Evolutionary conservation across 2,329 filamentous ascomycete genomes (phyloP).

Genomic region (Clonostachys rosea): DNA sequence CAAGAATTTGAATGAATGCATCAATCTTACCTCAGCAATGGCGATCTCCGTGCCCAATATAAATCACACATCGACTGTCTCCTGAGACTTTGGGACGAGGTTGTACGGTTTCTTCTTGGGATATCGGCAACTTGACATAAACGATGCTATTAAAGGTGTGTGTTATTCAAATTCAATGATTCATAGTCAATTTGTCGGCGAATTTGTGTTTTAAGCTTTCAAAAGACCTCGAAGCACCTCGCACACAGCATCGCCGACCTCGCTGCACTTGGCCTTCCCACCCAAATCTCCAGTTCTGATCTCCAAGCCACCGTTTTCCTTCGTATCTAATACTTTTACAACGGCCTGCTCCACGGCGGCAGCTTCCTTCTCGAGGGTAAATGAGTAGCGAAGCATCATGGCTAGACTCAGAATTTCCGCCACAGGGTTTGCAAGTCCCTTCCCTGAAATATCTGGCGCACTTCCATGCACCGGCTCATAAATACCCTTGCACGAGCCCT

Average conservation of each 20-base stretch:
- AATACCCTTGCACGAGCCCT: slow-evolving; percentile 54
- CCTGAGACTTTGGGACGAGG: no score
- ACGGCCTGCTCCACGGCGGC: slow-evolving; percentile 61
- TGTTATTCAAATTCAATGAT: no score
- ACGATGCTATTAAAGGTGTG: no score
- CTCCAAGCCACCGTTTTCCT: slow-evolving; percentile 28
- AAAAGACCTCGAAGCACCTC: no score
- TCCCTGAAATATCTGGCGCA: slow-evolving; percentile 70
- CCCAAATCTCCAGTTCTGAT: slow-evolving; percentile 63
- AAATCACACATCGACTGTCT: no score
- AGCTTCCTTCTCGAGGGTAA: slow-evolving; percentile 56
- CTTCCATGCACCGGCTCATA: slow-evolving; percentile 75
- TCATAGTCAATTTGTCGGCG: no score
- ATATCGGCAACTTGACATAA: no score
- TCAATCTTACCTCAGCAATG: no score
- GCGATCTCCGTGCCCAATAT: no score
- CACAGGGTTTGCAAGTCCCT: slow-evolving; percentile 68
- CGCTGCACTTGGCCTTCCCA: slow-evolving; percentile 54
- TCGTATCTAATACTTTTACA: slow-evolving; percentile 55
- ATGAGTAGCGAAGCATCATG: slow-evolving; percentile 73
- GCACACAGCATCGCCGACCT: slow-evolving; percentile 60
- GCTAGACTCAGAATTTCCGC: slow-evolving; percentile 67
- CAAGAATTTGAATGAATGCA: no score
- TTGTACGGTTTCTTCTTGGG: no score
- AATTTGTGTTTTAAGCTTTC: no score